Evolutionary conservation across 495 filamentous ascomycete genomes (phyloP), one percentile per base, ranked within the genome.

Genomic region (Peziza echinospora): DNA sequence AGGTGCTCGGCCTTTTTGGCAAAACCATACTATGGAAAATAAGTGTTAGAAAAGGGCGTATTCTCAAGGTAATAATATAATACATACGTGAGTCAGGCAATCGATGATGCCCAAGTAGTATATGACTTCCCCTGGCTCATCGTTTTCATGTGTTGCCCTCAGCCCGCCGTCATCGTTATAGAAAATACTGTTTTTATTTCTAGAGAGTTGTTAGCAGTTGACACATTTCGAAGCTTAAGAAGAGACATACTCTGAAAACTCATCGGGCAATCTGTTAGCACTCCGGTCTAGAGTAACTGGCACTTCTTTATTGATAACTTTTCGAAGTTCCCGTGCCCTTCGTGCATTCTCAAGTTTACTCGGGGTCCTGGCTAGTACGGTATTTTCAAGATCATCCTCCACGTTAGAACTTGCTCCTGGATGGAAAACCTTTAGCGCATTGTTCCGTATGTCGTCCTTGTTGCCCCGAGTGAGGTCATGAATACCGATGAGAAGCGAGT

Each of bases 41-140:
- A n/a, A 39, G 45, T n/a, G 52, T 70, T 60, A 70, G 63, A 44
- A 47, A 41, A 37, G 19, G 13, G 3, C 13, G 30, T 21, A 46
- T 23, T 42, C 17, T 10, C 45, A 26, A 30, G 21, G 45, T 24
- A 45, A 49, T 21, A 43, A 24, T 22, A 16, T 41, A 39, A 43
- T 44, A 71, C 80, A 70, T 67, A 89, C 84, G 63, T 93, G 83
- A 30, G 89, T 99, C 57, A 99, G 64, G 60, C 87, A 96, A 62
- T 96, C 91, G 58, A 96, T 96, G 51, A 99, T 89, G 9, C 89
- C 89, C 5, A 99, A 71, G 59, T 96, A 99, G 56, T 96, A 99
- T 25, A 99, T 84, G 63, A 92, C 84, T 47, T 93, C 84, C 1
- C 77, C 86, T 6, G 80, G 74, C 22, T 68, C 62, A 50, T 89